Base-by-base conservation (phyloP, 495 filamentous ascomycete genomes). In the Aspergillus nanangensis region DNA sequence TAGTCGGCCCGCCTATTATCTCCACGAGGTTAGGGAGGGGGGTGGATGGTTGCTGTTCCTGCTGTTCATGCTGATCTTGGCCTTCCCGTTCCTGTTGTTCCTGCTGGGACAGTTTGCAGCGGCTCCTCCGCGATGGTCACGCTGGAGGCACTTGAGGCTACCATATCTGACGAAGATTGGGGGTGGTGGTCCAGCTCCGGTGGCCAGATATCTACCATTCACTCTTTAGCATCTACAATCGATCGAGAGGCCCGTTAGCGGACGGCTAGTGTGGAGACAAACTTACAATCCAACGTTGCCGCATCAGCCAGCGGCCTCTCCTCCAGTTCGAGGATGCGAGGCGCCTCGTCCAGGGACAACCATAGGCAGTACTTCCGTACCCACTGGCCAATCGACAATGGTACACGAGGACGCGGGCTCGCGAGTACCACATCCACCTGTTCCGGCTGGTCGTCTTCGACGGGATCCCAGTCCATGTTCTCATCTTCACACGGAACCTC, bases 391-490 rank as follows among this genome's bases (percentile, higher is more conserved):
- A 54, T 50, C 3, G 51, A 45, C 32, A 54, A 38, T 29, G 14
- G 35, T 41, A 11, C 46, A 49, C 51, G 51, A 54, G 45, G 45
- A 37, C 41, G 51, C 41, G 36, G 36, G 41, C 24, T 14, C 25
- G 25, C 25, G 8, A 48, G 50, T 44, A 52, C 40, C 44, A 44
- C 13, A 20, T 52, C 50, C 25, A 29, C 25, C 25, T 29, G 5
- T 29, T 29, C 25, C 25, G 25, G 25, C 25, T 29, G 11, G 25
- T 3, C 13, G 40, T 53, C 51, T 53, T 53, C 51, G 13, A 49
- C 46, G 10, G 38, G 46, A 46, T 54, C 46, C 51, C 51, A 54
- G 46, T 23, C 45, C n/a, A n/a, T n/a, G n/a, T n/a, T n/a, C 20
- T 38, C 10, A 18, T 10, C 1, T 9, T 10, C 3, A 18, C 14